phyloP scores from a whole-genome alignment of 306 rosid species.

The Corylus americana region DNA sequence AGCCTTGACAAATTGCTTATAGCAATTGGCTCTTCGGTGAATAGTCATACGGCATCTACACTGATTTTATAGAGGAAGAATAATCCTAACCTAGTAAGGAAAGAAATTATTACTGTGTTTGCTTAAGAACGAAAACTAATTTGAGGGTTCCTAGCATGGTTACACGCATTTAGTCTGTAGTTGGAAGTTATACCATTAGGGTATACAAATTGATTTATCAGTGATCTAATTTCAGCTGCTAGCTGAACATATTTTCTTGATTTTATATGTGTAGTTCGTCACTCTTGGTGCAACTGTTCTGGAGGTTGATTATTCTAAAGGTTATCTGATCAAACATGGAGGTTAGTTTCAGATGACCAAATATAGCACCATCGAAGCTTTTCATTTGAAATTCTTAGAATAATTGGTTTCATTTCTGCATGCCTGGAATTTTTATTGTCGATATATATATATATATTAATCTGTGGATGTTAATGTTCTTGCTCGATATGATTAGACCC shows the following conservation, averaged over 20 bases:
- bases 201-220: background rate
- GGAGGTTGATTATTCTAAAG: background rate
- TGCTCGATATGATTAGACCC: constrained; percentile 43
- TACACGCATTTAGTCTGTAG: background rate
- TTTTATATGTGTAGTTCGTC: background rate
- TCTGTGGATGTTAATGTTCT: background rate
- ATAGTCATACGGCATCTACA: too few relatives aligned
- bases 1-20: too few relatives aligned
- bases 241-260: background rate
- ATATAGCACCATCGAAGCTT: background rate
- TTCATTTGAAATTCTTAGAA: background rate
- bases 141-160: too few relatives aligned
- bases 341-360: constrained; percentile 24
- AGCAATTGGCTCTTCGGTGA: too few relatives aligned
- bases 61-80: too few relatives aligned
- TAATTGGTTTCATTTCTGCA: background rate
- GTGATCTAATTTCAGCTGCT: background rate
- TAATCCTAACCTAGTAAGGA: too few relatives aligned
- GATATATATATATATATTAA: background rate
- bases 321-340: constrained; percentile 21
- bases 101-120: too few relatives aligned
- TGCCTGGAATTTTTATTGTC: too few relatives aligned
- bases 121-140: too few relatives aligned
- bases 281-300: constrained; percentile 6
- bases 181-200: background rate